These are phyloP conservation scores for Phylloporus scabripes DNA, from an alignment of 768 basidiomycete species.

Conservation along the genomic window DNA sequence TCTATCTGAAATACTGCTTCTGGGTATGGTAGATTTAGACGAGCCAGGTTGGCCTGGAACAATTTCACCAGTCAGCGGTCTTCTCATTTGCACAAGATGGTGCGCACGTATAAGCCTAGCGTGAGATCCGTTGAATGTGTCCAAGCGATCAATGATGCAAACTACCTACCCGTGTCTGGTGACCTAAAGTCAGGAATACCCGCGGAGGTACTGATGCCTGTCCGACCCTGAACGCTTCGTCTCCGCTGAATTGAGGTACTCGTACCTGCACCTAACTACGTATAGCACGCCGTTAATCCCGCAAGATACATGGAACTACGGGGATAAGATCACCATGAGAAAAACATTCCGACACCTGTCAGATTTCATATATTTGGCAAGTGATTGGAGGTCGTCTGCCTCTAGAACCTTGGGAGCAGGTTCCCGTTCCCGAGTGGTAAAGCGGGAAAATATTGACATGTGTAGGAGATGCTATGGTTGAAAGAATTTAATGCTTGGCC, in stretches of 20 bases:
- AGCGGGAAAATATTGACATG: conserved; percentile 12
- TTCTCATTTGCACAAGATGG: neutral
- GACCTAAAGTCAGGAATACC: conserved; percentile 90
- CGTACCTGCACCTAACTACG: conserved; percentile 65
- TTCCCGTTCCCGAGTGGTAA: conserved; percentile 6
- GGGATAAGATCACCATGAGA: conserved; percentile 52
- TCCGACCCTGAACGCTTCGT: conserved; percentile 1
- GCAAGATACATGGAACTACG: neutral
- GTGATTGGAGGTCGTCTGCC: conserved; percentile 35
- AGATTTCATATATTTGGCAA: conserved; percentile 68
- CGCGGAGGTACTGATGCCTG: conserved; percentile 73
- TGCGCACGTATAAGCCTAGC: conserved; percentile 28
- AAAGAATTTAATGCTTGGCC: too few species aligned
- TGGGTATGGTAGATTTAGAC: conserved; percentile 79
- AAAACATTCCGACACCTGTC: conserved; percentile 61
- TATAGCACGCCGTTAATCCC: neutral
- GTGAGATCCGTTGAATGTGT: neutral
- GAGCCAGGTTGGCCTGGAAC: conserved; percentile 65
- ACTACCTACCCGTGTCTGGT: conserved; percentile 64
- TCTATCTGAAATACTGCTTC: conserved; percentile 94
- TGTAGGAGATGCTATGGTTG: neutral
- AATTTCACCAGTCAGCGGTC: neutral
- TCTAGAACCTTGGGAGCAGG: conserved; percentile 23
- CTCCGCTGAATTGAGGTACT: neutral
- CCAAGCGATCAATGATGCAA: neutral